Conservation (phyloP, 306 rosid genomes). For the Glycine tomentella region DNA sequence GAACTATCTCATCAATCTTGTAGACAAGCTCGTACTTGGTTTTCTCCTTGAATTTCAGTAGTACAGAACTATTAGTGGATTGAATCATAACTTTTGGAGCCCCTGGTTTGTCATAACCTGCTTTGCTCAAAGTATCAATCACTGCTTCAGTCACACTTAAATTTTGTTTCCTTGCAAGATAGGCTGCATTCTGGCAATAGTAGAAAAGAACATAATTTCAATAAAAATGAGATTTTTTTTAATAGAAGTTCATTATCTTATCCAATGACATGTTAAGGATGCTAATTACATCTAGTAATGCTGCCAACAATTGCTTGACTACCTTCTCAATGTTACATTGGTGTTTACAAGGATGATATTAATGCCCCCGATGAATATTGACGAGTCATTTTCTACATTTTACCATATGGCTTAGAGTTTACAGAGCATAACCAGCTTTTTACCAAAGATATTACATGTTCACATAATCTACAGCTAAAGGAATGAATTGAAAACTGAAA, state of each 20-base stretch:
- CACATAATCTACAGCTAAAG: neutral
- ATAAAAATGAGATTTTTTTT: neutral
- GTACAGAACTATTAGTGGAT: constrained; percentile 75
- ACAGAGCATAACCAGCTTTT: constrained; percentile 3
- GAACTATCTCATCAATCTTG: constrained; percentile 56
- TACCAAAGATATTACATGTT: constrained; percentile 3
- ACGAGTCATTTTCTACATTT: neutral
- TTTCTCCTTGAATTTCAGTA: constrained; percentile 61
- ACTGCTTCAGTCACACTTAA: constrained; percentile 67
- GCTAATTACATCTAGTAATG: neutral
- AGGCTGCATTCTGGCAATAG: constrained; percentile 73
- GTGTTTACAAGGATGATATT: constrained; percentile 15
- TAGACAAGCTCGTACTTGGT: constrained; percentile 69
- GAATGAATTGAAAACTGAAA: neutral
- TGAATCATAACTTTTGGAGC: constrained; percentile 70
- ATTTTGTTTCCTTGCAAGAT: constrained; percentile 60
- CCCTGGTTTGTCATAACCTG: constrained; percentile 61
- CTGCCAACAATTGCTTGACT: constrained; percentile 27
- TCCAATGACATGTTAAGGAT: neutral
- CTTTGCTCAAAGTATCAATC: constrained; percentile 59
- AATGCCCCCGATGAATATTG: neutral
- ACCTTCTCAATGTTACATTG: neutral
- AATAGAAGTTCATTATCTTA: neutral
- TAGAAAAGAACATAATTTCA: constrained; percentile 28
- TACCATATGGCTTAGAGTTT: neutral